A percentile compares a stretch with the other conserved stretches of the same genome.
phyloP scores from a whole-genome alignment of 495 filamentous ascomycete genomes.

The Bathelium albidoporum region DNA sequence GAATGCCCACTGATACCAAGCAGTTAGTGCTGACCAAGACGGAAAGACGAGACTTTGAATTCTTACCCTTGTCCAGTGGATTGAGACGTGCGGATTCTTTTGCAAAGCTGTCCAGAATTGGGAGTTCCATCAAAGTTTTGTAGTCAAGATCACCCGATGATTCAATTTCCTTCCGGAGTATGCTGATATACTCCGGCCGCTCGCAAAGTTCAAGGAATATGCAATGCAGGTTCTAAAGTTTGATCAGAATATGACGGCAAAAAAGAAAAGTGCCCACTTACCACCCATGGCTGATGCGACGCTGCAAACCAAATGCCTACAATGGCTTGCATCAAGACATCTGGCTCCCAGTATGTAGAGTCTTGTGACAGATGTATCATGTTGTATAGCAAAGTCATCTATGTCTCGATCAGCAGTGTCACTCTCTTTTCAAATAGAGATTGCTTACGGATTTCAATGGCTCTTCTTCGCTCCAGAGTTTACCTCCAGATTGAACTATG shows the following conservation, averaged over 20 bases:
- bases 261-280: too few species aligned
- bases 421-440: neutral
- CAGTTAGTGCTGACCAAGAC: neutral
- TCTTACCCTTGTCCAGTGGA: neutral
- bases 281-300: neutral
- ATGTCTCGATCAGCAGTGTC: neutral
- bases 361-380: neutral
- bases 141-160: neutral
- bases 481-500: neutral
- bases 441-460: neutral
- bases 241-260: neutral
- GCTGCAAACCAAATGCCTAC: neutral
- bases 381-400: neutral
- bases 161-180: neutral
- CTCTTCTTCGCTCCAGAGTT: neutral
- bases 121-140: neutral
- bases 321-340: neutral
- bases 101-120: neutral
- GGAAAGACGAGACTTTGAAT: neutral
- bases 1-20: neutral
- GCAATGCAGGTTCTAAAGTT: neutral
- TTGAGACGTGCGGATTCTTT: neutral
- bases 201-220: neutral
- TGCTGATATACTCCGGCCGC: neutral
- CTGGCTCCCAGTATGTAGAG: neutral